These are phyloP conservation scores for Peronospora belbahrii DNA, from an alignment of 352 stramenopile genomes.

Conservation along the genomic window DNA sequence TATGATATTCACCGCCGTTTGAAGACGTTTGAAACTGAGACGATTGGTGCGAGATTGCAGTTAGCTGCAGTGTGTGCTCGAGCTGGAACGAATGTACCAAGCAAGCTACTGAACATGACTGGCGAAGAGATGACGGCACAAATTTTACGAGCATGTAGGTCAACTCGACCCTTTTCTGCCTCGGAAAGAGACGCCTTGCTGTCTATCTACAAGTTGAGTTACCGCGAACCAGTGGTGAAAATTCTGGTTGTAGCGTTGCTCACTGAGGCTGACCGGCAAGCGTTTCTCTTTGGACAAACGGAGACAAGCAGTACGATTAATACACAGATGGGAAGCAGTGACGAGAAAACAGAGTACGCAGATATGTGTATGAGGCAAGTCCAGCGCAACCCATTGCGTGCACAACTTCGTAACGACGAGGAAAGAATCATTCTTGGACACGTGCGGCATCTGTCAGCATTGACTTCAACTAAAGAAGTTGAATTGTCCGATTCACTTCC, in stretches of 20 bases:
- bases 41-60: background rate
- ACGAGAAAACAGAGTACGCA: constrained; percentile 19
- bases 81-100: constrained; percentile 16
- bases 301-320: background rate
- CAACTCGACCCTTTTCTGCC: constrained; percentile 20
- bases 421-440: constrained; percentile 13
- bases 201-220: constrained; percentile 23
- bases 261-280: constrained; percentile 16
- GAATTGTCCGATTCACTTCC: constrained; percentile 4
- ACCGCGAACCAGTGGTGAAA: constrained; percentile 30
- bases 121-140: constrained; percentile 34
- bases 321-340: constrained; percentile 1
- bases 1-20: constrained; percentile 25
- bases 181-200: constrained; percentile 16
- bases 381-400: constrained; percentile 22
- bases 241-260: constrained; percentile 20
- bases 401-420: constrained; percentile 16
- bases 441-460: background rate
- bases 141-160: constrained; percentile 31
- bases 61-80: background rate
- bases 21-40: background rate
- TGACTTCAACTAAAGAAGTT: background rate
- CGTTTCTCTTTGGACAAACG: constrained; percentile 26
- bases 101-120: constrained; percentile 32
- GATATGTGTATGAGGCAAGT: constrained; percentile 11